Base-by-base conservation (phyloP, 768 basidiomycete genomes). In the Kwoniella pini region DNA sequence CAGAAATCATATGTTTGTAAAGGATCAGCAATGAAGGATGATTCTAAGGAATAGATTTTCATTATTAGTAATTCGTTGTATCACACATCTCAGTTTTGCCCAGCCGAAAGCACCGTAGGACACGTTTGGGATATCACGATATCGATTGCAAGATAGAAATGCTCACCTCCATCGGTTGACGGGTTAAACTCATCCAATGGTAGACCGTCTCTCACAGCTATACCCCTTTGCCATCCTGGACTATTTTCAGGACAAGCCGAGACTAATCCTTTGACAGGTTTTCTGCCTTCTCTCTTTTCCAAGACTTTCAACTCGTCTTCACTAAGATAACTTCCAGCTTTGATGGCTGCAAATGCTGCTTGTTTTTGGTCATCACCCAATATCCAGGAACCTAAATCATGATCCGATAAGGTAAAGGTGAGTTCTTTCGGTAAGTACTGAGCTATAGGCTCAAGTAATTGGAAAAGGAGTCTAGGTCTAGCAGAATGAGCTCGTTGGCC, bases 351-450 rank as follows among this genome's bases (percentile, higher is more conserved):
- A 12, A 63, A 38, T 10, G 71, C 70, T 0, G 69, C 62, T 22
- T 68, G 53, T 21, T 64, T 49, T 50, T 69, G 67, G 27, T 77
- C 72, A 24, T 72, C 68, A 10, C 72, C 76, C 15, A 75, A 57
- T 12, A 75, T 62, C 74, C 69, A 75, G 17, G 63, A 66, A 5
- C 76, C 74, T 17, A 74, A 58, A 62, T 77, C 76, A 55, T 77
- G 76, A 53, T 77, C 76, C 1, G 74, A 74, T 15, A 69, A 55
- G 24, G 66, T 64, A 33, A 77, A 64, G 45, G 63, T 69, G 56
- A 76, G 48, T 33, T 64, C 62, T n/a, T 52, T 43, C 1, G 74
- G 74, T 0, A 77, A 56, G 51, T 60, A 54, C 22, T 64, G 55
- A 6, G 67, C 65, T 50, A 77, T 62, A 9, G 76, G 71, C 7